A percentile compares a stretch with the other conserved stretches of the same genome.
phyloP scores from a whole-genome alignment of 148 eudicot species.

The Chenopodium suecicum region DNA sequence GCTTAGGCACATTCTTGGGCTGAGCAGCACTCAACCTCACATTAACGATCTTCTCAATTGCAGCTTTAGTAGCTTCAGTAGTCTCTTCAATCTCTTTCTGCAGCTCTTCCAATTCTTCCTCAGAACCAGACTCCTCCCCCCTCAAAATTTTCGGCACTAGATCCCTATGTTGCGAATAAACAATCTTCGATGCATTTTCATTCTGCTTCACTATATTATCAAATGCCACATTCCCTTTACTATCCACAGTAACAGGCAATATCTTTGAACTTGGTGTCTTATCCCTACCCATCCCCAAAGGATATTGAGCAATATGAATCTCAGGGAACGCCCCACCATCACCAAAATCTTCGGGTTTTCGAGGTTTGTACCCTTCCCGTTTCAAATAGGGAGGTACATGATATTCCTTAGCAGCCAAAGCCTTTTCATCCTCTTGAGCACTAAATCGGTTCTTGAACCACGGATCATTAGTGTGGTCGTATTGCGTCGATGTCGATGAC shows the following conservation, averaged over 20 bases:
- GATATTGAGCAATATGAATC: conserved; percentile 70
- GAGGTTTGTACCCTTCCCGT: conserved; percentile 63
- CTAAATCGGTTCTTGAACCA: conserved; percentile 76
- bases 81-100: conserved; percentile 78
- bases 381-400: conserved; percentile 56
- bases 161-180: conserved; percentile 67
- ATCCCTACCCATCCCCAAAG: conserved; percentile 37
- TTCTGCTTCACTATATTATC: conserved; percentile 80
- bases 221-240: conserved; percentile 63
- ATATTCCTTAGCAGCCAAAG: conserved; percentile 40
- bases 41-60: conserved; percentile 76
- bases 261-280: conserved; percentile 40
- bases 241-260: conserved; percentile 71
- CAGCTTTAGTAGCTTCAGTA: conserved; percentile 60
- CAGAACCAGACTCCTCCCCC: conserved; percentile 42
- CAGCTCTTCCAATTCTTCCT: conserved; percentile 52
- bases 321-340: conserved; percentile 95
- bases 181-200: conserved; percentile 73
- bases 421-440: conserved; percentile 50
- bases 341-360: conserved; percentile 73
- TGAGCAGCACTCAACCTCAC: conserved; percentile 85
- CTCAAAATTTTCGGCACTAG: conserved; percentile 63
- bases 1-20: conserved; percentile 72
- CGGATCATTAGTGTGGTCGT: conserved; percentile 78
- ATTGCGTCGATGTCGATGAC: conserved; percentile 7